Percentiles rank a stretch among this genome's conserved stretches.
phyloP scores from a whole-genome alignment of 1,139 yeast species.

The Geotrichum cucujoidarum region DNA sequence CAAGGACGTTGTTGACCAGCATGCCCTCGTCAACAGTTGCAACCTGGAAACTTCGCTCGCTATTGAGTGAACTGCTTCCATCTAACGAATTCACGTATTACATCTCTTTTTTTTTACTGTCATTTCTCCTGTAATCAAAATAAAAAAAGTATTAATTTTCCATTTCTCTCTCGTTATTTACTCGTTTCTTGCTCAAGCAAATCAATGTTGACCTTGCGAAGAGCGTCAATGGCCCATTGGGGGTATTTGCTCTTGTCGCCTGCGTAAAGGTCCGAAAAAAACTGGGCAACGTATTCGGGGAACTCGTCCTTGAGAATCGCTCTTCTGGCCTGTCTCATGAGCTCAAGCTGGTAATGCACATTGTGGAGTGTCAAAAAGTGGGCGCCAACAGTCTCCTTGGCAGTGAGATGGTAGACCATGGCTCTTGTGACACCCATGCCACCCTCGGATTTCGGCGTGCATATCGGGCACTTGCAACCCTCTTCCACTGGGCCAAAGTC shows the following conservation, averaged over 20 bases:
- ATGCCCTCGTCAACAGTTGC: conserved; percentile 26
- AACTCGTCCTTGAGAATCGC: conserved; percentile 40
- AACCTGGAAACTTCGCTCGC: conserved; percentile 22
- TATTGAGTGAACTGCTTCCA: neutral
- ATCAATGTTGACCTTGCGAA: conserved; percentile 36
- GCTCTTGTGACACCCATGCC: conserved; percentile 41
- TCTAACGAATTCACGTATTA: neutral
- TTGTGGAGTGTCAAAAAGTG: conserved; percentile 43
- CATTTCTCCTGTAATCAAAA: neutral
- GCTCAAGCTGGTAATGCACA: conserved; percentile 41
- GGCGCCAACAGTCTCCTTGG: conserved; percentile 43
- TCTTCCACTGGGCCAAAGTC: conserved; percentile 40
- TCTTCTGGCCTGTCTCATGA: conserved; percentile 40
- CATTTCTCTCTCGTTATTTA: neutral
- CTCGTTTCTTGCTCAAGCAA: conserved; percentile 21
- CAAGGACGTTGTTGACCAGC: conserved; percentile 33
- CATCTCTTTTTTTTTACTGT: neutral
- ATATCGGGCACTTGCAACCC: conserved; percentile 42
- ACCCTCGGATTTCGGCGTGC: conserved; percentile 34
- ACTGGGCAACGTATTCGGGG: conserved; percentile 37
- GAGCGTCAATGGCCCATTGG: conserved; percentile 42
- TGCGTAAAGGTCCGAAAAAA: conserved; percentile 35
- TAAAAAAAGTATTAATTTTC: no score
- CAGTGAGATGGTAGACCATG: conserved; percentile 37
- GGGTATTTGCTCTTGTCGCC: conserved; percentile 38